Base-by-base conservation (phyloP, 495 filamentous ascomycete species). In the Podospora bellae-mahoneyi region DNA sequence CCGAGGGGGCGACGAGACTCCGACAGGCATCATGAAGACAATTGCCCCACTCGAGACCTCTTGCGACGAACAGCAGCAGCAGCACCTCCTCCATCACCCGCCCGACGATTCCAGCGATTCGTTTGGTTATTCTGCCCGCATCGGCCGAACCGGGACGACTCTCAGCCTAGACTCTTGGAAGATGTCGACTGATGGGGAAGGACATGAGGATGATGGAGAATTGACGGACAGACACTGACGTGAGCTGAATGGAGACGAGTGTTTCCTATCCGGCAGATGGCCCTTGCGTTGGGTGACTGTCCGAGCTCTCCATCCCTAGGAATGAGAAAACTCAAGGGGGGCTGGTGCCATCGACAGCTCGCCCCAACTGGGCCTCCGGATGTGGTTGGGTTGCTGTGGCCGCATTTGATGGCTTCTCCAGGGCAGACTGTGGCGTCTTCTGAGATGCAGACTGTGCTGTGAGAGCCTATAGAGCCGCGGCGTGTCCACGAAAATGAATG, bases 321-420 rank as follows among this genome's bases (percentile, higher is more conserved):
- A 48, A 48, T 48, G 39, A 10, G 39, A 48, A 48, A 16, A 48
- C 6, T 18, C 3, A 20, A 3, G 56, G 56, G 56, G 56, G 56
- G 26, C 18, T 62, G 19, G 60, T 32, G 16, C 23, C 27, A 26
- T 32, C 16, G 60, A 19, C 60, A 19, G 20, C 60, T 32, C 27
- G 16, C 60, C 56, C 16, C 26, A 27, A 27, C 56, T 59, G 26
- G 56, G 56, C 56, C 56, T 59, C 10, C 5, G 26, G 56, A 59
- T 10, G 56, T 59, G 56, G 56, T 59, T 59, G 56, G 56, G 56
- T 23, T 23, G 56, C 16, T 61, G 26, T 26, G 59, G 59, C 23
- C 59, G 20, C 16, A 26, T 61, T 26, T 28, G 26, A 26, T 34
- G 23, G 23, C 59, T 61, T 61, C 59, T 20, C 59, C 59, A 61